Conservation (phyloP, 768 basidiomycete genomes). For the Obba rivulosa region DNA sequence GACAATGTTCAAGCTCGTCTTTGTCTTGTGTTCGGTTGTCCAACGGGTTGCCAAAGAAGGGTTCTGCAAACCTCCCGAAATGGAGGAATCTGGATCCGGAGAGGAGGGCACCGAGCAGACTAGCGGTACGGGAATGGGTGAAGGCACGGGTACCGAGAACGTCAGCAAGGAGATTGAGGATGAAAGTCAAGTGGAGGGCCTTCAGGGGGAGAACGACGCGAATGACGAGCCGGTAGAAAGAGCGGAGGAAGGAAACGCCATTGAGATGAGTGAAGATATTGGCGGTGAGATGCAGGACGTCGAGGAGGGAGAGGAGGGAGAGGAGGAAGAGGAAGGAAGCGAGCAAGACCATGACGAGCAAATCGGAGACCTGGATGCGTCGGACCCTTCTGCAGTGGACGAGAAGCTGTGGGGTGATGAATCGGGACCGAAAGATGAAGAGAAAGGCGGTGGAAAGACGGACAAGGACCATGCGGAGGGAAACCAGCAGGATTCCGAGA, state of each 20-base stretch:
- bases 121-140: constrained; percentile 84
- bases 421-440: constrained; percentile 46
- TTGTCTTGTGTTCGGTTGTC: constrained; percentile 70
- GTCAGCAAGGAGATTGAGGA: constrained; percentile 94
- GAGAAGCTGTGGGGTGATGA: constrained; percentile 98
- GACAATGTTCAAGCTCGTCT: constrained; percentile 79
- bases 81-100: constrained; percentile 45
- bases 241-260: constrained; percentile 64
- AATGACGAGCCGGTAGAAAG: constrained; percentile 39
- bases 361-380: constrained; percentile 73
- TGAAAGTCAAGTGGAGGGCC: constrained; percentile 93
- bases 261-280: constrained; percentile 91
- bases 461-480: constrained; percentile 56
- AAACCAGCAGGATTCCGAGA: constrained; percentile 53
- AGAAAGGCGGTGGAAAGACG: constrained; percentile 49
- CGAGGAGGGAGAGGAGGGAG: constrained; percentile 49
- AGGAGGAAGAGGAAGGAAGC: constrained; percentile 44
- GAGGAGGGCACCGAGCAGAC: constrained; percentile 42
- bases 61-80: constrained; percentile 87
- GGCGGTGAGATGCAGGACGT: constrained; percentile 84
- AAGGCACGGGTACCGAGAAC: constrained; percentile 80
- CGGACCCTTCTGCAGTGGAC: constrained; percentile 81
- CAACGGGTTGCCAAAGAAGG: constrained; percentile 76
- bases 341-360: constrained; percentile 77
- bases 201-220: constrained; percentile 60